Base-by-base conservation (phyloP, 176 grass and related monocot species). In the Carex pumila region DNA sequence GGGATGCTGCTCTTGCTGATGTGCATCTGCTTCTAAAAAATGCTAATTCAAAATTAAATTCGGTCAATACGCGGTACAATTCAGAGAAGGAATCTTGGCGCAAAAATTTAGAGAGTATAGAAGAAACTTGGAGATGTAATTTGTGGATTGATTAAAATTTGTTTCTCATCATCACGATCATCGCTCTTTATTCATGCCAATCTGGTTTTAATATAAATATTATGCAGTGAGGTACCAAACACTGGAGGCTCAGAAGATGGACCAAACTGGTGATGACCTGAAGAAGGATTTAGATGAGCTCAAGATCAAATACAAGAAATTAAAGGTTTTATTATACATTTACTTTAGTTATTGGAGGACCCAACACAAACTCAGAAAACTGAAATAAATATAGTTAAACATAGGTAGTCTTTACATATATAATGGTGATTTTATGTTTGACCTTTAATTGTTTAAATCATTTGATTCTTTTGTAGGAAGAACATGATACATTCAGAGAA, bases 51-150 rank as follows among this genome's bases (percentile, higher is more conserved):
- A 95, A 93, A 85, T 87, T 95, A 81, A 92, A 99, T 93, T 86
- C 83, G 45, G 81, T 92, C 71, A 89, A 91, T 73, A 78, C 89
- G 59, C 80, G 86, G 54, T 90, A 90, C 88, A 80, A 90, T 17
- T 88, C 87, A 69, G 96, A 99, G 86, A 99, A 93, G 83, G 93
- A 92, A 90, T 88, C 85, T 5, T 99, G 93, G 92, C 89, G 91
- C 80, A 94, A 90, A 78, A 90, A 92, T 15, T 53, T 95, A 73
- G 88, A 89, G 64, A 92, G 71, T 73, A 83, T 95, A 79, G 96
- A 99, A 85, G 96, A 99, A 89, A 92, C 63, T 71, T 95, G 93
- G 96, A 99, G 81, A 95, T 85, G 96, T 99, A 90, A 90, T 79
- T 70, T 82, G 55, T 55, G 49, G 81, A 50, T 84, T 50, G 50